Evolutionary conservation across 2,329 filamentous ascomycete species (phyloP).

Genomic region (Pyrenochaeta sp.): DNA sequence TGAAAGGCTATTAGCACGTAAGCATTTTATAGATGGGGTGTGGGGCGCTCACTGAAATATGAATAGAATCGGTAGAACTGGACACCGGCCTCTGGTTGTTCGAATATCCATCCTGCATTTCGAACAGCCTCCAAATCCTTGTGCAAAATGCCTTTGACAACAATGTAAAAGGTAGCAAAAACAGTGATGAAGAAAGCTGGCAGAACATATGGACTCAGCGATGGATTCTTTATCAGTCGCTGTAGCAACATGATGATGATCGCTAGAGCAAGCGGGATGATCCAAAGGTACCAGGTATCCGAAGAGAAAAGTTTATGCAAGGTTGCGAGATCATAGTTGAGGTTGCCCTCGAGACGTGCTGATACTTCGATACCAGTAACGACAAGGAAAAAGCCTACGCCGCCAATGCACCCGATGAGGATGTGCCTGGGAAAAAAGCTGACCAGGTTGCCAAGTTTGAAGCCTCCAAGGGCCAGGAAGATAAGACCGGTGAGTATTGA

Average conservation of each 20-base stretch:
- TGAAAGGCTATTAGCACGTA: conserved; percentile 47
- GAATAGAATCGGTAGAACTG: conserved; percentile 99
- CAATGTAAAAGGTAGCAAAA: conserved; percentile 78
- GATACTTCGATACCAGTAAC: conserved; percentile 94
- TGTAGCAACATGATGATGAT: conserved; percentile 79
- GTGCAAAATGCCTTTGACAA: conserved; percentile 73
- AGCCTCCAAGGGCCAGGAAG: conserved; percentile 89
- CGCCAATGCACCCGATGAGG: conserved; percentile 94
- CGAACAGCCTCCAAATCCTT: conserved; percentile 74
- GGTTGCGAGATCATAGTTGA: conserved; percentile 82
- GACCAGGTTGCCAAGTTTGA: conserved; percentile 88
- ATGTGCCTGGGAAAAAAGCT: conserved; percentile 98
- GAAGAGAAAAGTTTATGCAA: conserved; percentile 75
- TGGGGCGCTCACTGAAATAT: conserved; percentile 75
- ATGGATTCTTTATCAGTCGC: conserved; percentile 79
- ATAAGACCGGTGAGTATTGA: conserved; percentile 89
- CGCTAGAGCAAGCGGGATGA: conserved; percentile 78
- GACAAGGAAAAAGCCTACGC: conserved; percentile 93
- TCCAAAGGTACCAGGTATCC: conserved; percentile 84
- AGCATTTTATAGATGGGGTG: not conserved
- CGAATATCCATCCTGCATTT: conserved; percentile 86
- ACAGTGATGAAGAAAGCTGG: conserved; percentile 86
- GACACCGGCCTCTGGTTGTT: conserved; percentile 81
- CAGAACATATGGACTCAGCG: conserved; percentile 87
- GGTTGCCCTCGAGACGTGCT: conserved; percentile 82